Percentiles rank a stretch among this genome's conserved stretches.
These are phyloP conservation scores for Candida boleticola DNA, from an alignment of 805 yeast genomes.

Conservation along the genomic window DNA sequence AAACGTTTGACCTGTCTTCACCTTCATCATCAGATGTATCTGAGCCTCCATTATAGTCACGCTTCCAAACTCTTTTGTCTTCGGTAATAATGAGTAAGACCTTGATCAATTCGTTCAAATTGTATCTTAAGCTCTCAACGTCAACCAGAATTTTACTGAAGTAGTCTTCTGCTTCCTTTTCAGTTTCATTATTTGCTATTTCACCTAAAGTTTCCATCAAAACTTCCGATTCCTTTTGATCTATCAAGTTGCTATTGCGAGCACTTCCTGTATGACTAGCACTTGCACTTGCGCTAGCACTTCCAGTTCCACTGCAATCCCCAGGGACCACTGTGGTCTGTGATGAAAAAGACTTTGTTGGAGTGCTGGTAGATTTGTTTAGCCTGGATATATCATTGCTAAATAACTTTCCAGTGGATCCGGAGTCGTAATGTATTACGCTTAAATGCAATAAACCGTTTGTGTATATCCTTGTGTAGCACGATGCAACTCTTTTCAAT, in stretches of 20 bases:
- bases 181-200: constrained; percentile 7
- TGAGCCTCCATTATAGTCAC: constrained; percentile 36
- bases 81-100: constrained; percentile 30
- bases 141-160: constrained; percentile 40
- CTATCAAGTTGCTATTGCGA: neutral
- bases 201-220: constrained; percentile 8
- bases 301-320: neutral
- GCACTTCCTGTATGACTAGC: no score
- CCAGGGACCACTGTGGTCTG: neutral
- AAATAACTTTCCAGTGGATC: constrained; percentile 25
- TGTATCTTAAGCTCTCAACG: constrained; percentile 32
- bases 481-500: constrained; percentile 50
- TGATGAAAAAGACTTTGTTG: constrained; percentile 7
- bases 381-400: constrained; percentile 27
- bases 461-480: constrained; percentile 62
- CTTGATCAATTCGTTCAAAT: constrained; percentile 26
- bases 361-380: constrained; percentile 16
- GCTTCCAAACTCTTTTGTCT: constrained; percentile 27
- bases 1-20: constrained; percentile 30
- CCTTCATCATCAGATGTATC: constrained; percentile 36
- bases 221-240: constrained; percentile 4
- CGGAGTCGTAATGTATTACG: constrained; percentile 32
- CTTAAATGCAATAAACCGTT: constrained; percentile 62
- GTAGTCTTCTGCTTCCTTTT: constrained; percentile 21
- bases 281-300: neutral